Percentiles rank a stretch among this genome's conserved stretches.
These are phyloP conservation scores for Plasmodium sp. DNA, from an alignment of 169 alveolate genomes.

Conservation along the genomic window DNA sequence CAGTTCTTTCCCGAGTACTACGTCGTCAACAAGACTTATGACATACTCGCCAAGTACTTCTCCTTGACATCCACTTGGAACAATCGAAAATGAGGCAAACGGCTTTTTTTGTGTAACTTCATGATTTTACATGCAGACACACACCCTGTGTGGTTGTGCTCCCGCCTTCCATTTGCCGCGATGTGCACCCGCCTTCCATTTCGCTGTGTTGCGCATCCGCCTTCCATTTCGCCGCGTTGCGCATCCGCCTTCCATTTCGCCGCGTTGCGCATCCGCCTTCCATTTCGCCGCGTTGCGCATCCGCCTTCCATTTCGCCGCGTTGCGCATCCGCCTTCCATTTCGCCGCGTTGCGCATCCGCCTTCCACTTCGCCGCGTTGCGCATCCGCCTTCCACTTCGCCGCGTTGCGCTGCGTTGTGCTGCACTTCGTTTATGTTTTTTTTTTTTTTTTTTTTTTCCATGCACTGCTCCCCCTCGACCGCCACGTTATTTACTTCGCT, in stretches of 20 bases:
- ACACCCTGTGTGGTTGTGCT: not conserved
- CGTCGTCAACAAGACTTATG: conserved; percentile 82
- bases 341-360: not conserved
- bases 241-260: not conserved
- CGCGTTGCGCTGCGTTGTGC: not conserved
- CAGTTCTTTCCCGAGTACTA: conserved; percentile 85
- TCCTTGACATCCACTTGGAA: conserved; percentile 76
- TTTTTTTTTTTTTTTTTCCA: not conserved
- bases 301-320: not conserved
- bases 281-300: not conserved
- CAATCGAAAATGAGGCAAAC: conserved; percentile 47
- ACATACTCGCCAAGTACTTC: conserved; percentile 78
- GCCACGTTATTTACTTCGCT: conserved; percentile 17
- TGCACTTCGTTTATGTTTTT: not conserved
- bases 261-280: not conserved
- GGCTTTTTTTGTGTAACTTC: conserved; percentile 2
- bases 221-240: not conserved
- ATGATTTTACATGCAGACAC: not conserved
- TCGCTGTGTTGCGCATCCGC: not conserved
- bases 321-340: not conserved
- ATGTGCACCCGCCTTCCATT: not conserved
- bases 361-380: not conserved
- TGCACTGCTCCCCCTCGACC: not conserved
- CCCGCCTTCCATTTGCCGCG: not conserved
- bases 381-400: not conserved